Evolutionary conservation across 2,329 filamentous ascomycete species (phyloP), one percentile per base, ranked within the genome.

Genomic region (Apiospora aurea): DNA sequence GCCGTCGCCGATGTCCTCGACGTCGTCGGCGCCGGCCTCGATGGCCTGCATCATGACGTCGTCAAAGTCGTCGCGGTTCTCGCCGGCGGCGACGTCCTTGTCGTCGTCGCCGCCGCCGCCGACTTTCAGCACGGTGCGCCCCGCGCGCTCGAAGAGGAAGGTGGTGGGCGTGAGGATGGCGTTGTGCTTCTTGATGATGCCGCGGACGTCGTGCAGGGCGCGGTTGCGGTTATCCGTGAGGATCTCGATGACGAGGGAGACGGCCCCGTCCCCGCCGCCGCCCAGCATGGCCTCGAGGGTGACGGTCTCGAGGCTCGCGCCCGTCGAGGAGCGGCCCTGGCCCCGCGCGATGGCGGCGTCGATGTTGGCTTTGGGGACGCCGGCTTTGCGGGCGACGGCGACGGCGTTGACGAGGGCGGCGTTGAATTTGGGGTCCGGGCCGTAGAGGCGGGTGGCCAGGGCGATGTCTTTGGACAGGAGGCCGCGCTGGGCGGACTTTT

Each of bases 291-390:
- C 91, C 85, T 98, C 96, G 69, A 97, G 87, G 0, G 91, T 93
- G 69, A 96, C 82, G 46, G 85, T 86, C 80, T 98, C 95, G n/a
- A 98, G 89, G 18, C 90, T 87, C 21, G 89, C 88, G 70, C 96
- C 96, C 6, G 88, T 89, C 1, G 90, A 83, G 34, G 95, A 95
- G 75, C 92, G 89, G 57, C 96, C 96, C 80, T 98, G 95, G 1
- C 96, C 96, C 67, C 95, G 91, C 18, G 94, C 93, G 75, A 99
- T 92, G 70, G 96, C 95, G 18, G 87, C 87, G 81, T 98, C 95
- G 76, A 98, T 97, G 2, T 90, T 87, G 26, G 90, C 85, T 83
- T 98, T 98, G 1, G 95, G 94, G 67, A 97, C 92, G 75, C 93
- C 93, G 73, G 90, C 92, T 85, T 95, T 95, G 84, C 96, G 98